Percentiles rank a stretch among this genome's conserved stretches.
phyloP scores from a whole-genome alignment of 495 filamentous ascomycete genomes.

The Parathielavia hyrcaniae region DNA sequence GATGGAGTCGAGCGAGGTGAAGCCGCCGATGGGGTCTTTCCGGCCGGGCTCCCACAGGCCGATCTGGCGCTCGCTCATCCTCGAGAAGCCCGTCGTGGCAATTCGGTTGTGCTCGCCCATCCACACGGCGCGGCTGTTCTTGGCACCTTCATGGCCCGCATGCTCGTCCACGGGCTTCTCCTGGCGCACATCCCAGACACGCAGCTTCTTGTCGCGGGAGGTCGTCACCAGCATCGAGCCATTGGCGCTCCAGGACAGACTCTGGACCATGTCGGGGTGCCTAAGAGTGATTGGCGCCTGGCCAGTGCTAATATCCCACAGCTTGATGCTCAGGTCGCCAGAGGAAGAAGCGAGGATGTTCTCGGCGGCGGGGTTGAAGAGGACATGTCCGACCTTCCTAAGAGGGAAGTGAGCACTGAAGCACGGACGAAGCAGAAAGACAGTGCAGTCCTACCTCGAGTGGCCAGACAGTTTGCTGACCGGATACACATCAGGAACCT shows the following conservation, averaged over 20 bases:
- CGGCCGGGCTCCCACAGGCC: constrained; percentile 90
- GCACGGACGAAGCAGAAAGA: not conserved
- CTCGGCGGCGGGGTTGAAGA: constrained; percentile 95
- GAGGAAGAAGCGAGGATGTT: constrained; percentile 93
- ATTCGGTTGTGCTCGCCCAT: constrained; percentile 92
- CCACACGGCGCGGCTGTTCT: constrained; percentile 95
- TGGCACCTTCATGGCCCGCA: constrained; percentile 81
- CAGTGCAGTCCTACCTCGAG: constrained; percentile 41
- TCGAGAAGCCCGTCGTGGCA: constrained; percentile 93
- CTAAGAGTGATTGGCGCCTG: constrained; percentile 65
- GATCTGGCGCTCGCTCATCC: constrained; percentile 95
- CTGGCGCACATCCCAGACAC: constrained; percentile 94
- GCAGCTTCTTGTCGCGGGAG: constrained; percentile 94
- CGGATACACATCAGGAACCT: constrained; percentile 73
- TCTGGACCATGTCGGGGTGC: constrained; percentile 87
- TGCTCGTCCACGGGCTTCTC: constrained; percentile 81
- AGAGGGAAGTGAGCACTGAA: constrained; percentile 13
- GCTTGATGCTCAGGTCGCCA: constrained; percentile 88
- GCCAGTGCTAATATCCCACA: constrained; percentile 90
- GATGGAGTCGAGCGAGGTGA: constrained; percentile 81
- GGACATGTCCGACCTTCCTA: constrained; percentile 92
- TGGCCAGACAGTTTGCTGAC: constrained; percentile 73
- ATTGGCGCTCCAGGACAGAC: constrained; percentile 90
- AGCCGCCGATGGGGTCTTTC: constrained; percentile 80
- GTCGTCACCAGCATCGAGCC: constrained; percentile 87